Evolutionary conservation across 2,329 filamentous ascomycete species (phyloP), one percentile per base, ranked within the genome.

Genomic region (Alternaria novae-zelandiae): DNA sequence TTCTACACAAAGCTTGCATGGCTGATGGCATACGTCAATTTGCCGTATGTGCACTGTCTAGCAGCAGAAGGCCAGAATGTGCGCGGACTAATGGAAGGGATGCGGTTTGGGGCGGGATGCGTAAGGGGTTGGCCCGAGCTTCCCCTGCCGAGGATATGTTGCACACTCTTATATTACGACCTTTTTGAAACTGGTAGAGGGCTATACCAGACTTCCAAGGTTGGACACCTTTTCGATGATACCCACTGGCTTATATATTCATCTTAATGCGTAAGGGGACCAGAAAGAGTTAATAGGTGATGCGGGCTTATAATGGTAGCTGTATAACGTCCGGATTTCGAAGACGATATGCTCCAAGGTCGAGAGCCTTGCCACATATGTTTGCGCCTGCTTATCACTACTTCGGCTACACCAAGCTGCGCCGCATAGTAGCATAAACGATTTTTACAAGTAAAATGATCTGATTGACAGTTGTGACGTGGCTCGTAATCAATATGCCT

Each of bases 1-100:
- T 36, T 36, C 13, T 0, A n/a, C 30, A 36, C 30, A 2, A 77
- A 72, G 23, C 84, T 81, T 64, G 75, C 74, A 21, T 83, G 83
- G 3, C 63, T 85, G 55, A 81, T 73, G 4, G 85, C 83, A 10
- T 85, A 81, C 70, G 83, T 82, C 1, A 84, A 84, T 69, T 54
- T 85, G n/a, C 82, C 82, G 0, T 83, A 84, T 65, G 81, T 84
- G 13, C 81, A 84, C 67, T 85, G 83, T 68, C 67, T 85, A 10
- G 73, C 74, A 21, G 74, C 66, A 13, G 73, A 81, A 17, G 70
- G 57, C 3, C 62, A 73, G 26, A 70, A 81, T 6, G 71, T 82
- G 6, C 46, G 36, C 50, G 28, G 61, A 64, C 46, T 47, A 54
- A 53, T 58, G 54, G 17, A 66, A 66, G 63, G 61, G 65, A 45